Evolutionary conservation across 2,329 filamentous ascomycete species (phyloP), one percentile per base, ranked within the genome.

Genomic region (Fonsecaea pugnacius): DNA sequence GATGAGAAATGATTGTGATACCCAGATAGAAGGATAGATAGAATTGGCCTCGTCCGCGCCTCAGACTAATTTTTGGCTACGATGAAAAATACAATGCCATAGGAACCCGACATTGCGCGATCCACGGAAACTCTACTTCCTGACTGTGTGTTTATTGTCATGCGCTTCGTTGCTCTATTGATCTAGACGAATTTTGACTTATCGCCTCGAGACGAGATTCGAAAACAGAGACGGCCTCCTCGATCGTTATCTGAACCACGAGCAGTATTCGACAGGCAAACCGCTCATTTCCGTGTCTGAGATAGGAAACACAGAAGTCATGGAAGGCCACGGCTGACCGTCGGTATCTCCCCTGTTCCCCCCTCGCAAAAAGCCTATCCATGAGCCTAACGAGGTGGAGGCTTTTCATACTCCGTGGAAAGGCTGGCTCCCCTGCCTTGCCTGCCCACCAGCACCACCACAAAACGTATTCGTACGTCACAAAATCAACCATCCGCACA

Each of bases 21-120:
- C 51, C 58, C 58, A 43, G 24, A 58, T 62, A 65, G 43, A 48
- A 48, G 43, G 51, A 64, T 48, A n/a, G 27, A 36, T 21, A 55
- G 30, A 55, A 38, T 33, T 51, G 56, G 62, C 57, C 32, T 48
- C 43, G 43, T 27, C 9, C 7, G 3, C 18, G 14, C 38, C 33
- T 36, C 38, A 3, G 10, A 8, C 7, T 21, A 4, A 5, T 40
- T 43, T 43, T 48, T 48, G 43, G 43, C 10, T 27, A 27, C 43
- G 43, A 48, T 21, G 35, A 38, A 38, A 21, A 21, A 21, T 46
- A 7, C 40, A 46, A 38, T 5, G 14, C 27, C 4, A 30, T 30
- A 30, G 27, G 27, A 30, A 30, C 40, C 40, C 43, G 24, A 48
- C 4, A 48, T 24, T 48, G 18, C 43, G 9, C 43, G 18, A 12